A percentile compares a stretch with the other conserved stretches of the same genome.
phyloP scores from a whole-genome alignment of 768 basidiomycete genomes.

The Termitomyces sp. region DNA sequence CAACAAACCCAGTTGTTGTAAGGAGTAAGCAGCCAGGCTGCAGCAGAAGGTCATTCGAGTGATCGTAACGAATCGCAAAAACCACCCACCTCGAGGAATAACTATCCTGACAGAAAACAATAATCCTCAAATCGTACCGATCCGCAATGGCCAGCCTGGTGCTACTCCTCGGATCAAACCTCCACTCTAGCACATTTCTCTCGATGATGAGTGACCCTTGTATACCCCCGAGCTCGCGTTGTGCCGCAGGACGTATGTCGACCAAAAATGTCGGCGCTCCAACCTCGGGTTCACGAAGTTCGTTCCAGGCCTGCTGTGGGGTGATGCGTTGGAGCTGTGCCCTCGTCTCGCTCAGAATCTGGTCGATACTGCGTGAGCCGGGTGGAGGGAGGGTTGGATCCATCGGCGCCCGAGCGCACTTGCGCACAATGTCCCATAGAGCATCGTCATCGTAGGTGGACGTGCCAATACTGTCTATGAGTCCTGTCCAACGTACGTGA shows the following conservation, averaged over 20 bases:
- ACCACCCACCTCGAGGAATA: constrained; percentile 49
- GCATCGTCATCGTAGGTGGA: constrained; percentile 59
- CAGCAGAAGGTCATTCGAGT: neutral
- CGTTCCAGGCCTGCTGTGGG: constrained; percentile 52
- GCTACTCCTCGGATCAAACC: constrained; percentile 64
- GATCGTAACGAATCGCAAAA: neutral
- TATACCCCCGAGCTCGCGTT: constrained; percentile 59
- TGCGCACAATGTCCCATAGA: constrained; percentile 65
- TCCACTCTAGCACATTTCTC: constrained; percentile 75
- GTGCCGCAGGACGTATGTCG: constrained; percentile 64
- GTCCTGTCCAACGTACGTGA: constrained; percentile 31
- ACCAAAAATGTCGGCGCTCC: constrained; percentile 67
- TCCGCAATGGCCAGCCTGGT: constrained; percentile 61
- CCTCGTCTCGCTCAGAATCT: constrained; percentile 53
- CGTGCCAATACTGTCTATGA: constrained; percentile 47
- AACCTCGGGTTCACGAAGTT: constrained; percentile 46
- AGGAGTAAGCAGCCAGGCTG: constrained; percentile 62
- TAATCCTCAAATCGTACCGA: constrained; percentile 68
- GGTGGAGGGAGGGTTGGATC: constrained; percentile 61
- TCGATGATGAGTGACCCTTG: constrained; percentile 69
- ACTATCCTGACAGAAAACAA: constrained; percentile 73
- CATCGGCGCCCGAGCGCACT: constrained; percentile 51
- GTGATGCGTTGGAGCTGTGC: constrained; percentile 60
- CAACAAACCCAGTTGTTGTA: constrained; percentile 65
- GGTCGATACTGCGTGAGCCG: constrained; percentile 53